Evolutionary conservation across 352 stramenopile species (phyloP), one percentile per base, ranked within the genome.

Genomic region (Blastocystis sp.): DNA sequence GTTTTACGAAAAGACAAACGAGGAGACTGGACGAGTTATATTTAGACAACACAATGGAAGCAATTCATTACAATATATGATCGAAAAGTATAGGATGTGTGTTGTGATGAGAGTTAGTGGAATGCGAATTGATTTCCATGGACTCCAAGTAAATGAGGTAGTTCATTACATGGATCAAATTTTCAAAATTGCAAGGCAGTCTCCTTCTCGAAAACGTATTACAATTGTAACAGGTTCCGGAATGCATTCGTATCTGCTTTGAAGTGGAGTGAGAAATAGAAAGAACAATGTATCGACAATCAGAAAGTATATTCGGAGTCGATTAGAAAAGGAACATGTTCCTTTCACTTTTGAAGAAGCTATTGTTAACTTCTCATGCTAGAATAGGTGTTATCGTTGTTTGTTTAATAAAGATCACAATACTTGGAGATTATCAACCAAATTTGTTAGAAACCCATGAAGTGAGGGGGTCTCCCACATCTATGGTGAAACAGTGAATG

Each of bases 141-240:
- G 73, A 13, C 55, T 66, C 53, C 73, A 84, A 26, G 73, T 84
- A 34, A 37, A 37, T 23, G 73, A 84, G 29, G 73, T 84, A 20
- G 73, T n/a, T 26, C 4, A 68, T 6, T 84, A 84, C n/a, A 68
- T 84, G 73, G 55, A 66, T 23, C 15, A 53, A 2, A 84, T 84
- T 45, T 68, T 84, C n/a, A 7, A 50, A n/a, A 66, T 47, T 64
- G 43, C 29, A 20, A 29, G 50, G 8, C 26, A 63, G n/a, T 39
- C 13, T 9, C 4, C 2, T n/a, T 39, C 13, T 7, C 29, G 43
- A 6, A 39, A 4, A 23, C 47, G 73, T 15, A 41, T 84, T 64
- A 84, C 73, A 9, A 68, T 84, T 18, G 39, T 84, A 20, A 84
- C 73, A 8, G 73, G 73, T 18, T 66, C 53, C 1, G 73, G 73